A percentile compares a stretch with the other conserved stretches of the same genome.
phyloP scores from a whole-genome alignment of 139 green algal species.

The Coccomyxa sp. region DNA sequence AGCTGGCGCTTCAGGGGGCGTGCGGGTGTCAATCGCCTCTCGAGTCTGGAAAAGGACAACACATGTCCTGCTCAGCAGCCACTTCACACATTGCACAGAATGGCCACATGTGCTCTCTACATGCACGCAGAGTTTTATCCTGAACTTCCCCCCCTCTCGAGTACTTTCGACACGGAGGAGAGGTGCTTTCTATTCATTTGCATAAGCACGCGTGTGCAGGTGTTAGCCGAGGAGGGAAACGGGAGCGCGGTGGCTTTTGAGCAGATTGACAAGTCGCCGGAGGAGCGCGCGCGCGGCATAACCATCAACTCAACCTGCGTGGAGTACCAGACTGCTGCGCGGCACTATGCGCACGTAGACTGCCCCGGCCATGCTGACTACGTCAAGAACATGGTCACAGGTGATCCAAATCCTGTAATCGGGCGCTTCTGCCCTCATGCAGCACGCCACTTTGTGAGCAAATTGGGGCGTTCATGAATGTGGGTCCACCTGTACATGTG shows the following conservation, averaged over 20 bases:
- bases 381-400: conserved; percentile 99
- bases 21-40: no score
- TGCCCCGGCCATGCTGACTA: conserved; percentile 99
- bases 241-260: conserved; percentile 86
- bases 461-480: background rate
- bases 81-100: no score
- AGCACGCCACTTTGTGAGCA: background rate
- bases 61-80: no score
- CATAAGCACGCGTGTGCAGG: conserved; percentile 31
- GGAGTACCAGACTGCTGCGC: conserved; percentile 95
- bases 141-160: no score
- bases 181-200: background rate
- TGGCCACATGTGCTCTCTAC: no score
- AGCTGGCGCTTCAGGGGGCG: no score
- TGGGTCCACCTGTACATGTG: no score
- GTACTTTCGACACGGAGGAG: no score
- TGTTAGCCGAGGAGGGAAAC: conserved; percentile 80
- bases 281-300: conserved; percentile 98
- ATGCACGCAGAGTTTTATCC: no score
- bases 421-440: background rate
- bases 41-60: no score
- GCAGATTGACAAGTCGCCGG: conserved; percentile 98
- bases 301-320: conserved; percentile 97
- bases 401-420: conserved; percentile 64
- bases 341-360: conserved; percentile 99